phyloP scores from a whole-genome alignment of 192 early-diverging fungal species.

The Backusella macrospora region DNA sequence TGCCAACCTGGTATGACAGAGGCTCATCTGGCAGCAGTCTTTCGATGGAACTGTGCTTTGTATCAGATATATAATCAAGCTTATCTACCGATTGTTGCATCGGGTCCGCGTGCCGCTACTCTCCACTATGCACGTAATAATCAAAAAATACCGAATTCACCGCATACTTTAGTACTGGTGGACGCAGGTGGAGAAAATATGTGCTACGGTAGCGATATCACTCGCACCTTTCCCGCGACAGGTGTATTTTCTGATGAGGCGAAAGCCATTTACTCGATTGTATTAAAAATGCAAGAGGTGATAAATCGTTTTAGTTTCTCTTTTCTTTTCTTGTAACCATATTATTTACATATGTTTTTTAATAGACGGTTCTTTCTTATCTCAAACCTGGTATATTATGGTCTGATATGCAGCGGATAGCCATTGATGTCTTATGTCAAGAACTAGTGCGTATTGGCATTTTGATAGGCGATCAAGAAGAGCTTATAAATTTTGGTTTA shows the following conservation, averaged over 20 bases:
- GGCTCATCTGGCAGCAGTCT: constrained; percentile 75
- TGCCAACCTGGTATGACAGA: constrained; percentile 67
- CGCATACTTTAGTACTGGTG: constrained; percentile 69
- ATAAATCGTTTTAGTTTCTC: not conserved
- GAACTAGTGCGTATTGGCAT: constrained; percentile 76
- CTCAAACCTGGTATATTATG: constrained; percentile 81
- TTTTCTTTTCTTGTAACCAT: not conserved
- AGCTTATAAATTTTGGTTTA: constrained; percentile 66
- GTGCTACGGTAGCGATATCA: constrained; percentile 93
- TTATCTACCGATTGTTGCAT: constrained; percentile 84
- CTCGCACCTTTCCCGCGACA: constrained; percentile 83
- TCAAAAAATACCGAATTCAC: constrained; percentile 46
- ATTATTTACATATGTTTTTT: not conserved
- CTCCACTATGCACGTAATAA: constrained; percentile 88
- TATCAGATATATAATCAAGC: constrained; percentile 74
- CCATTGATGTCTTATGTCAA: constrained; percentile 61
- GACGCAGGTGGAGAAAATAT: constrained; percentile 84
- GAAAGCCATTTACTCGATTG: constrained; percentile 81
- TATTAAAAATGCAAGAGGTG: constrained; percentile 78
- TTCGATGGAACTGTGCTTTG: constrained; percentile 71
- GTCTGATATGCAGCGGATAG: constrained; percentile 88
- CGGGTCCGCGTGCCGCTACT: constrained; percentile 74
- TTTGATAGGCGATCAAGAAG: constrained; percentile 60
- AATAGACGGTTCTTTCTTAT: constrained; percentile 62
- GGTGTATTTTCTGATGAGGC: constrained; percentile 72